Conservation (phyloP, 2,329 filamentous ascomycete genomes). For the Lojkania enalia region DNA sequence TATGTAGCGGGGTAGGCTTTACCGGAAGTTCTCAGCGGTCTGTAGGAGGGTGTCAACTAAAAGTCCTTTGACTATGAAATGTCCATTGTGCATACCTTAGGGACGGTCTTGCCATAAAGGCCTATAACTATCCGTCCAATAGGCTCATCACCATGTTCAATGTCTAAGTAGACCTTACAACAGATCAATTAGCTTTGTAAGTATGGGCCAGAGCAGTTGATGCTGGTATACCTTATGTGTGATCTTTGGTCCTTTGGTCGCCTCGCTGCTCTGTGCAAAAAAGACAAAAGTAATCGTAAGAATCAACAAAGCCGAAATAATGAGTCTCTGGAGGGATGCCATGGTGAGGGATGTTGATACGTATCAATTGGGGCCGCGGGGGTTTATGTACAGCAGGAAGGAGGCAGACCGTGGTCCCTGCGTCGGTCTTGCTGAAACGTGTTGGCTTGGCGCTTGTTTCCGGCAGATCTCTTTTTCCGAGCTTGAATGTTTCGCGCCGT, state of each 20-base stretch:
- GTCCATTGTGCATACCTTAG: slow-evolving; percentile 58
- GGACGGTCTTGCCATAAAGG: slow-evolving; percentile 85
- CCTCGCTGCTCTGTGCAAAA: slow-evolving; percentile 40
- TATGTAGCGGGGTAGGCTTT: slow-evolving; percentile 49
- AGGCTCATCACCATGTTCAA: slow-evolving; percentile 72
- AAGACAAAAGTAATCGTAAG: slow-evolving; percentile 61
- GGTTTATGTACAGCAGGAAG: slow-evolving; percentile 29
- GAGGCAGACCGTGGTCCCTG: slow-evolving; percentile 13
- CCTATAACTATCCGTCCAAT: slow-evolving; percentile 78
- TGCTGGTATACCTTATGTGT: slow-evolving; percentile 72
- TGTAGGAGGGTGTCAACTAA: slow-evolving; percentile 34
- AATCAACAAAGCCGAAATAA: slow-evolving; percentile 75
- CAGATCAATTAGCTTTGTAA: slow-evolving; percentile 1
- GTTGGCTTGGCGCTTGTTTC: slow-evolving; percentile 18
- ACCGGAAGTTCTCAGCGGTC: slow-evolving; percentile 69
- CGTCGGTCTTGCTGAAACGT: slow-evolving; percentile 30
- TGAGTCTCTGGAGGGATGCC: slow-evolving; percentile 72
- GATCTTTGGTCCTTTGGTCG: slow-evolving; percentile 80
- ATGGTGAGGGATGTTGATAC: slow-evolving; percentile 55
- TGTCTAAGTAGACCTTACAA: slow-evolving; percentile 75
- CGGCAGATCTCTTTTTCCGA: slow-evolving; percentile 19
- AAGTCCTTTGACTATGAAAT: background rate
- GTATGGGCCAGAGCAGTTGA: too few relatives aligned
- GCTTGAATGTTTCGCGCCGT: slow-evolving; percentile 7
- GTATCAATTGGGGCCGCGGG: slow-evolving; percentile 22